phyloP scores from a whole-genome alignment of 2,329 filamentous ascomycete species.

The Penicillium aurantiogriseum region DNA sequence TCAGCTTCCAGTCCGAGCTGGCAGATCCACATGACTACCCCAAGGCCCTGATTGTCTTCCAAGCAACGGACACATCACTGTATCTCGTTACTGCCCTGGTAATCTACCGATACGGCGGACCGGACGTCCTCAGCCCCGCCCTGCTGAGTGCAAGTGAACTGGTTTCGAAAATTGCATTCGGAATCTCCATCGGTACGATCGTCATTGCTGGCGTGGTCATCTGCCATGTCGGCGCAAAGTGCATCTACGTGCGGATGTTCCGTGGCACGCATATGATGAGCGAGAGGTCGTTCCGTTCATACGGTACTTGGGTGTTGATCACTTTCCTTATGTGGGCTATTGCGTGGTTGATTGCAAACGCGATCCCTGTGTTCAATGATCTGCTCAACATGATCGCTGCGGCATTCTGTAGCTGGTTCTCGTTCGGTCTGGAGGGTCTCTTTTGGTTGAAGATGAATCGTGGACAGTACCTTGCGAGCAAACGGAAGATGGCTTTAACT shows the following conservation, averaged over 20 bases:
- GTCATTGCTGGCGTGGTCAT: conserved; percentile 69
- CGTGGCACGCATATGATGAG: conserved; percentile 55
- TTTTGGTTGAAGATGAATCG: conserved; percentile 38
- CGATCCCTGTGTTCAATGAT: conserved; percentile 66
- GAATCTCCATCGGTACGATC: conserved; percentile 67
- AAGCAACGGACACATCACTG: conserved; percentile 57
- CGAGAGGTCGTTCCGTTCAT: conserved; percentile 49
- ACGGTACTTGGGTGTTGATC: conserved; percentile 59
- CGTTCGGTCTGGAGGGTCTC: conserved; percentile 13
- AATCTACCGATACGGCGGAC: conserved; percentile 66
- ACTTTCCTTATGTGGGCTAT: conserved; percentile 56
- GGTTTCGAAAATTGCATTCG: conserved; percentile 64
- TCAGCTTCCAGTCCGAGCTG: conserved; percentile 64
- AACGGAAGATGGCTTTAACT: background rate
- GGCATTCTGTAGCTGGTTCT: conserved; percentile 6
- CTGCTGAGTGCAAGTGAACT: conserved; percentile 58
- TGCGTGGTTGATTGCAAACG: conserved; percentile 66
- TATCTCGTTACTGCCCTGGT: conserved; percentile 67
- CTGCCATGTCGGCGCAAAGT: conserved; percentile 64
- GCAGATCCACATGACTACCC: conserved; percentile 58
- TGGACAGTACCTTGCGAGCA: conserved; percentile 25
- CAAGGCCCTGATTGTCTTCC: conserved; percentile 62
- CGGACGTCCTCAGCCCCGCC: conserved; percentile 63
- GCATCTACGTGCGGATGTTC: conserved; percentile 64
- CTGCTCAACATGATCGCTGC: conserved; percentile 59